These are phyloP conservation scores for Casuarina equisetifolia DNA, from an alignment of 306 rosid genomes.

Conservation along the genomic window DNA sequence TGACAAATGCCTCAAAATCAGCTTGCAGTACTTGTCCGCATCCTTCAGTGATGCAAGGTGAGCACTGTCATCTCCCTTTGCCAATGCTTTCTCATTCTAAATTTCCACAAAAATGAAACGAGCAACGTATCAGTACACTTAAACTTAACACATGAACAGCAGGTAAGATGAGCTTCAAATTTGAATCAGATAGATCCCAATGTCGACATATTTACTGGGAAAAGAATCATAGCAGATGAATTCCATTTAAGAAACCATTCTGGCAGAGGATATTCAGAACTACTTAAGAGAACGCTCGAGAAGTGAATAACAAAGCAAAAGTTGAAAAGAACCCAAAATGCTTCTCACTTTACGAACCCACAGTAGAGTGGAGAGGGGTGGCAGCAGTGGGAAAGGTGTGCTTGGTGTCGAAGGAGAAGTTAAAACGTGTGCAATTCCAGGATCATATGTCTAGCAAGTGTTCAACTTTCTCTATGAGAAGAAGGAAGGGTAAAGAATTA, in stretches of 20 bases:
- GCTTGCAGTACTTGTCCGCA: conserved; percentile 44
- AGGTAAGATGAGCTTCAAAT: not conserved
- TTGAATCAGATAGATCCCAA: not conserved
- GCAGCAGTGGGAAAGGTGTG: not conserved
- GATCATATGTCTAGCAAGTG: not conserved
- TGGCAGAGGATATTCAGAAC: not conserved
- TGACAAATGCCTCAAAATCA: conserved; percentile 33
- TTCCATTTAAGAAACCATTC: not conserved
- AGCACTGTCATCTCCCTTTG: conserved; percentile 27
- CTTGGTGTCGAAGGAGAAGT: not conserved
- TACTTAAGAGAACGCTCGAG: not conserved
- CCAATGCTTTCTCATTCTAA: conserved; percentile 42
- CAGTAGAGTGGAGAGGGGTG: not conserved
- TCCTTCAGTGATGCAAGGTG: conserved; percentile 35
- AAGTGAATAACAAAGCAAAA: not conserved
- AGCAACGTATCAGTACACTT: not conserved
- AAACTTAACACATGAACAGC: not conserved
- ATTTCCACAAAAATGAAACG: conserved; percentile 5
- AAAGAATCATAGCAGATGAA: not conserved
- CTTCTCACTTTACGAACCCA: not conserved
- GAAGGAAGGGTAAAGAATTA: conserved; percentile 6
- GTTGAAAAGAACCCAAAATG: not conserved
- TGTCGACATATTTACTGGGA: not conserved
- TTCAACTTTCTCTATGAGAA: conserved; percentile 1
- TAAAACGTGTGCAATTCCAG: not conserved